Evolutionary conservation across 768 basidiomycete genomes (phyloP), one percentile per base, ranked within the genome.

Genomic region (Lentinula boryana): DNA sequence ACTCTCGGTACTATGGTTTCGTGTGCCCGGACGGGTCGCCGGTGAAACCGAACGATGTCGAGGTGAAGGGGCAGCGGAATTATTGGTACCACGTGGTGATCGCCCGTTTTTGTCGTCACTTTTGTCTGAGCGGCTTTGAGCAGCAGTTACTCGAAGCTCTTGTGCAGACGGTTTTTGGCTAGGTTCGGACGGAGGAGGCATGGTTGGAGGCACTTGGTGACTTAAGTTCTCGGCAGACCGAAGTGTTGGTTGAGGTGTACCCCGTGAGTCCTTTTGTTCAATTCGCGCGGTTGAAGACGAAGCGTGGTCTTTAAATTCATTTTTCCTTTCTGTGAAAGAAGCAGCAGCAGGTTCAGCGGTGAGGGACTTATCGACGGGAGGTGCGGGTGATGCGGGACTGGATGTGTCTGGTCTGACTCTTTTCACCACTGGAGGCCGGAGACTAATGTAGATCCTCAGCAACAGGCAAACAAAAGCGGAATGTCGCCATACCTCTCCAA

Each of bases 81-180:
- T 80, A 66, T 76, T 78, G 56, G 79, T 80, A 64, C 72, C 74
- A 18, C 83, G 81, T 13, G 71, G 66, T 40, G 62, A 67, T 57
- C 64, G 66, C 12, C 43, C 57, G 33, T 67, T 67, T 40, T 73
- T 77, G 52, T 80, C 79, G 33, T 82, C 82, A 21, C 66, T 63
- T 62, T 76, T 76, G 77, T 38, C 69, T 70, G 46, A 86, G 81
- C 15, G 83, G 79, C 46, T 58, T 67, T 88, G 86, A 66, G 87
- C 88, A 5, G 90, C 91, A 2, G 88, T 91, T 68, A 89, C 89
- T 54, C 91, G 81, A 15, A 92, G 78, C 66, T 91, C 91, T 65
- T 91, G 88, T 1, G 90, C 89, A 9, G 87, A 88, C 5, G 77
- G 73, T 0, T 90, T 91, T 66, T 91, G 89, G 66, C 91, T 93